Base-by-base conservation (phyloP, 345 rosid species). In the Ailanthus altissimus region DNA sequence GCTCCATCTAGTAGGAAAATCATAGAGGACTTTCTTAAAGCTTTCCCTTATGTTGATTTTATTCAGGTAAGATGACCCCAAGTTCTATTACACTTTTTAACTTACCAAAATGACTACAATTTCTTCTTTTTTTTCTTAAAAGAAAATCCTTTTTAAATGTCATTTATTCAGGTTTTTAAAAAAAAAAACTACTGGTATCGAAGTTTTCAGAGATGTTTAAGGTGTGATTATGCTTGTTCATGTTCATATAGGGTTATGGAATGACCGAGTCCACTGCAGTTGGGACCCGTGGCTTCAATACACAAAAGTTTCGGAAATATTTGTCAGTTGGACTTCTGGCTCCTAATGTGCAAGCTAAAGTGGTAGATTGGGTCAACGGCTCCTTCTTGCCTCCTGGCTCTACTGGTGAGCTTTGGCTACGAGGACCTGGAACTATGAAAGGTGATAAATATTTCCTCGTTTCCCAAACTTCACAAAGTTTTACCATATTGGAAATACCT, bases 171-270 rank as follows among this genome's bases (percentile, higher is more conserved):
- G n/a, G n/a, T n/a, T n/a, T n/a, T n/a, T n/a, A n/a, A n/a, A n/a
- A n/a, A n/a, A n/a, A n/a, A n/a, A n/a, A n/a, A n/a, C n/a, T n/a
- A n/a, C n/a, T n/a, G n/a, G n/a, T n/a, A n/a, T n/a, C n/a, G n/a
- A n/a, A n/a, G n/a, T n/a, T 43, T 74, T 74, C 18, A 40, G 20
- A 47, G 53, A 64, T 51, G 38, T 60, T 5, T 20, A 45, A n/a
- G 12, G 14, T 28, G 8, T 79, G 70, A 69, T 36, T 32, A 60
- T 57, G 51, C 70, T 15, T 70, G 60, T 59, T 64, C n/a, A n/a
- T n/a, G n/a, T 77, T 12, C 75, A n/a, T n/a, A n/a, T n/a, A 94
- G 98, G 98, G 98, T 42, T 92, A 92, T 84, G 98, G 97, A 42
- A 79, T 92, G 94, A 90, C 98, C 1, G 97, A 94, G 78, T 86